Base-by-base conservation (phyloP, 2,329 filamentous ascomycete genomes). In the Cercospora zeae-maydis region DNA sequence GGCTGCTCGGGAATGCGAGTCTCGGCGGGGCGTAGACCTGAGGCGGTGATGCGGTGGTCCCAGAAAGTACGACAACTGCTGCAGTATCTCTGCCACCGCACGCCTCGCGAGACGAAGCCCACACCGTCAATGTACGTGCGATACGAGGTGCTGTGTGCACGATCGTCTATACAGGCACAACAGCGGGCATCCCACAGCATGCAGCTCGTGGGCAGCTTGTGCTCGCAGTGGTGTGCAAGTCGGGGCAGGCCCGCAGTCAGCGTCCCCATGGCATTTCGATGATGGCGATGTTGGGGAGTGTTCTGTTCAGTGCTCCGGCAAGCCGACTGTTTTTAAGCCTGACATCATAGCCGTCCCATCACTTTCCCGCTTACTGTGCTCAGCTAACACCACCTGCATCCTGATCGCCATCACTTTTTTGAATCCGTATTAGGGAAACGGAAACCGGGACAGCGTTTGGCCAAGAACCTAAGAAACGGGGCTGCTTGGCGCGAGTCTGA, bases 51-150 rank as follows among this genome's bases (percentile, higher is more conserved):
- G 16, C 81, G 68, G 58, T 80, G 79, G 56, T 74, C 75, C 81
- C 81, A 83, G 70, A 81, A 83, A 53, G 80, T 79, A 71, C 80
- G 79, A 65, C 81, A 83, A 66, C 78, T 81, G 80, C 80, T 82
- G 66, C 81, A 83, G 63, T 83, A 83, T 60, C 78, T 72, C 66
- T 82, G 78, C 80, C 80, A 82, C 39, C 81, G 67, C 4, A 76
- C 80, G 2, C 80, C 81, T 24, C 79, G 73, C 36, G 77, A 75
- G 5, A 82, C 80, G 47, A 79, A 80, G 9, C 81, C 81, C n/a
- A 82, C 74, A 19, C 81, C 81, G 59, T 82, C 81, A 39, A 82
- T 77, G 67, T 82, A 82, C 0, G 79, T 77, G 11, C 73, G 71
- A 63, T 82, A 83, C 0, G 76, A 75, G 1, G 74, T 69, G 3